Conservation (phyloP, 331 rosid species). For the Dryas integrifolia region DNA sequence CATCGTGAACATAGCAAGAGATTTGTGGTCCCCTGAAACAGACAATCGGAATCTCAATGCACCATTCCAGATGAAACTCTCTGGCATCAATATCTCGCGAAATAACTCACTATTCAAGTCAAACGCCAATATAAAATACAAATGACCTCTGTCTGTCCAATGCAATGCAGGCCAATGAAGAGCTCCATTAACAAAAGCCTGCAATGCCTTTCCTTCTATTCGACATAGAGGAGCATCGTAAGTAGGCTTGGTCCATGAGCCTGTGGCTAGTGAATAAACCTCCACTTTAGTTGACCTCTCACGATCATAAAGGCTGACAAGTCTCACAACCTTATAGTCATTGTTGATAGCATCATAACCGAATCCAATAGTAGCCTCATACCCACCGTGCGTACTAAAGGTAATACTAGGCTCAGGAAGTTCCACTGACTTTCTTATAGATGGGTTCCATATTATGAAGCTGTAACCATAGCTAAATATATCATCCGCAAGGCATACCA, state of each 20-base stretch:
- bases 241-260: constrained; percentile 25
- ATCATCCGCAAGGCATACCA: constrained; percentile 24
- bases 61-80: not conserved
- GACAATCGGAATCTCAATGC: not conserved
- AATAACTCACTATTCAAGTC: constrained; percentile 24
- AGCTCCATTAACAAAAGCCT: constrained; percentile 18
- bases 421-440: constrained; percentile 19
- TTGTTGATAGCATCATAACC: constrained; percentile 18
- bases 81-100: constrained; percentile 23
- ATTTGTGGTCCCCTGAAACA: not conserved
- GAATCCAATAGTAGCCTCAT: constrained; percentile 12
- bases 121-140: constrained; percentile 23
- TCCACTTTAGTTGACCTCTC: constrained; percentile 13
- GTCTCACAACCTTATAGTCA: constrained; percentile 32
- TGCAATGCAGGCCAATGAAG: constrained; percentile 30
- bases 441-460: constrained; percentile 33
- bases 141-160: not conserved
- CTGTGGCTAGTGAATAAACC: constrained; percentile 34
- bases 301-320: constrained; percentile 4
- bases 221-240: constrained; percentile 15
- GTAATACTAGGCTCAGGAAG: constrained; percentile 21
- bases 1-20: not conserved
- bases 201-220: not conserved
- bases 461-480: not conserved
- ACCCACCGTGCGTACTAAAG: not conserved